These are phyloP conservation scores for Tolypocladium tundrense DNA, from an alignment of 2,329 filamentous ascomycete species.

Conservation along the genomic window DNA sequence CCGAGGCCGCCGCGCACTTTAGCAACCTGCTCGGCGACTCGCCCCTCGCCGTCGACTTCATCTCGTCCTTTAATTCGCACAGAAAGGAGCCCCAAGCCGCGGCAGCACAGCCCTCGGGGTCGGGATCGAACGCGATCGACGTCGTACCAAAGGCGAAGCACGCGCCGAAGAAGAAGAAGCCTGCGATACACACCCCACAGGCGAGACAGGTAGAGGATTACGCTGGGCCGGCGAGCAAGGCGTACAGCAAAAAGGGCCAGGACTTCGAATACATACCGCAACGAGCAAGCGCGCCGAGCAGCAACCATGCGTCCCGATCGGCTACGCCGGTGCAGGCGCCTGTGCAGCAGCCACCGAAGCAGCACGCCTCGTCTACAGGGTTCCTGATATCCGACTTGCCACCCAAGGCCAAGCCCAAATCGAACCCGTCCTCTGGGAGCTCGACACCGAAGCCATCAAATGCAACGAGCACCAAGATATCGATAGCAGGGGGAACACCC, in stretches of 20 bases:
- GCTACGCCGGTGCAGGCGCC: slow-evolving; percentile 17
- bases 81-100: slow-evolving; percentile 29
- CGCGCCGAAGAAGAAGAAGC: slow-evolving; percentile 45
- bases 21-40: slow-evolving; percentile 82
- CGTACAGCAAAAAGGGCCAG: slow-evolving; percentile 63
- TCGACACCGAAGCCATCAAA: slow-evolving; percentile 43
- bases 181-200: slow-evolving; percentile 52
- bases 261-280: slow-evolving; percentile 64
- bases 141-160: slow-evolving; percentile 39
- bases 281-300: slow-evolving; percentile 28
- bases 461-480: slow-evolving; percentile 51
- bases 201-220: slow-evolving; percentile 51
- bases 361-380: slow-evolving; percentile 53
- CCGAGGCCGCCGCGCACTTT: slow-evolving; percentile 74
- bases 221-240: slow-evolving; percentile 54
- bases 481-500: slow-evolving; percentile 64
- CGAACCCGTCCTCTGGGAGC: slow-evolving; percentile 38
- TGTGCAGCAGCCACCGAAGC: slow-evolving; percentile 38
- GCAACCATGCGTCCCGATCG: slow-evolving; percentile 24
- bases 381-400: slow-evolving; percentile 70
- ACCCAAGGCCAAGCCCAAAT: slow-evolving; percentile 45
- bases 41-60: slow-evolving; percentile 64
- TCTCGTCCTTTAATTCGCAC: slow-evolving; percentile 69
- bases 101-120: not conserved
- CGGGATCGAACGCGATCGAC: slow-evolving; percentile 20